Percentiles rank a stretch among this genome's conserved stretches.
These are phyloP conservation scores for Phytopythium helicoides DNA, from an alignment of 352 stramenopile genomes.

Conservation along the genomic window DNA sequence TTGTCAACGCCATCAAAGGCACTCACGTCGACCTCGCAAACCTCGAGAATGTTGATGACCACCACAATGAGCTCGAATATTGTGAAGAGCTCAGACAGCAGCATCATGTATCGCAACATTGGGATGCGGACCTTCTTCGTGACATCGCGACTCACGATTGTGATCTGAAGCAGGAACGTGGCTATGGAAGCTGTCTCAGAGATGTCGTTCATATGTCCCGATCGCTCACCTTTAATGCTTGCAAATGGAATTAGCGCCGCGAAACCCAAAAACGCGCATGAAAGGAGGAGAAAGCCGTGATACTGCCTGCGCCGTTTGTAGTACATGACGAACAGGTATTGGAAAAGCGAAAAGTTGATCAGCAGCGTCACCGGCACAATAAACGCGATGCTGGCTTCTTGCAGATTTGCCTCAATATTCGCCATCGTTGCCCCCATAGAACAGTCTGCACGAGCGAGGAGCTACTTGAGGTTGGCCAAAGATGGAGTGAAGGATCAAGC, in stretches of 20 bases:
- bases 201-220: constrained; percentile 26
- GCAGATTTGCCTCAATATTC: not conserved
- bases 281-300: constrained; percentile 10
- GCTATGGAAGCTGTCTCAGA: constrained; percentile 29
- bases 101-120: constrained; percentile 20
- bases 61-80: constrained; percentile 8
- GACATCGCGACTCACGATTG: constrained; percentile 25
- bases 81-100: constrained; percentile 20
- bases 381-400: constrained; percentile 4
- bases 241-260: constrained; percentile 17
- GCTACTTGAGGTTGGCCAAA: no score
- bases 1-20: constrained; percentile 7
- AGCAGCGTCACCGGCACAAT: constrained; percentile 30
- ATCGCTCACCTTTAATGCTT: not conserved
- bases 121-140: constrained; percentile 20
- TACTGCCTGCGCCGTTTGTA: constrained; percentile 11
- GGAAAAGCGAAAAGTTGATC: constrained; percentile 30
- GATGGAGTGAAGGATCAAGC: no score
- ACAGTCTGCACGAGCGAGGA: not conserved
- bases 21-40: not conserved
- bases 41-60: constrained; percentile 7
- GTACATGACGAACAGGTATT: constrained; percentile 25
- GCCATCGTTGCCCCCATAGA: not conserved
- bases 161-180: constrained; percentile 43
- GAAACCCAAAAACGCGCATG: constrained; percentile 13